Evolutionary conservation across 352 stramenopile genomes (phyloP).

Genomic region (Halophytophthora polymorphica): DNA sequence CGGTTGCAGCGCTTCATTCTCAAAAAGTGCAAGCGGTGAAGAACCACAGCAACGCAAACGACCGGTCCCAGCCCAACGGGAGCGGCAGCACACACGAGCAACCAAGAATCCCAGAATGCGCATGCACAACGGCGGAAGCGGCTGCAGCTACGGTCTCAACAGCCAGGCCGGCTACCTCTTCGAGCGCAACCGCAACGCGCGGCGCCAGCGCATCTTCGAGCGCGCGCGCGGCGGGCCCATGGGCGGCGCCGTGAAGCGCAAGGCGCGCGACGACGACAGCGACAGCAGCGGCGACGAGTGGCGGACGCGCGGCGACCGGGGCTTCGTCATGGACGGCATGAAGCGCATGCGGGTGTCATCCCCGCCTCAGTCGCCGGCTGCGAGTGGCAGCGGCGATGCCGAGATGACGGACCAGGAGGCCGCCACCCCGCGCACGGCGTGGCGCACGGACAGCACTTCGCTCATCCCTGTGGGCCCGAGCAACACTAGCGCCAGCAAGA

Average conservation of each 20-base stretch:
- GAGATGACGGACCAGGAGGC: slow-evolving; percentile 38
- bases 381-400: slow-evolving; percentile 13
- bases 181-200: slow-evolving; percentile 33
- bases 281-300: slow-evolving; percentile 14
- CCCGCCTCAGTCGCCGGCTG: slow-evolving; percentile 21
- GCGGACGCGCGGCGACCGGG: background rate
- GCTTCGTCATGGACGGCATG: slow-evolving; percentile 48
- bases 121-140: slow-evolving; percentile 20
- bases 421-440: slow-evolving; percentile 18
- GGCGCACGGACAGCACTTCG: slow-evolving; percentile 14
- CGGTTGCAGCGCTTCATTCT: too few relatives aligned
- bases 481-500: slow-evolving; percentile 4
- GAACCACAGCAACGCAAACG: too few relatives aligned
- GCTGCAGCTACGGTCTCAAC: slow-evolving; percentile 39
- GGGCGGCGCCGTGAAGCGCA: slow-evolving; percentile 34
- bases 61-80: too few relatives aligned
- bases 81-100: background rate
- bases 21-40: too few relatives aligned
- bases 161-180: slow-evolving; percentile 39
- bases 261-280: slow-evolving; percentile 26
- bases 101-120: too few relatives aligned
- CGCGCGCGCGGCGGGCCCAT: slow-evolving; percentile 25
- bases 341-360: slow-evolving; percentile 73
- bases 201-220: slow-evolving; percentile 52
- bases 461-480: slow-evolving; percentile 15